Evolutionary conservation across 768 basidiomycete species (phyloP), one percentile per base, ranked within the genome.

Genomic region (Suillus subalutaceus): DNA sequence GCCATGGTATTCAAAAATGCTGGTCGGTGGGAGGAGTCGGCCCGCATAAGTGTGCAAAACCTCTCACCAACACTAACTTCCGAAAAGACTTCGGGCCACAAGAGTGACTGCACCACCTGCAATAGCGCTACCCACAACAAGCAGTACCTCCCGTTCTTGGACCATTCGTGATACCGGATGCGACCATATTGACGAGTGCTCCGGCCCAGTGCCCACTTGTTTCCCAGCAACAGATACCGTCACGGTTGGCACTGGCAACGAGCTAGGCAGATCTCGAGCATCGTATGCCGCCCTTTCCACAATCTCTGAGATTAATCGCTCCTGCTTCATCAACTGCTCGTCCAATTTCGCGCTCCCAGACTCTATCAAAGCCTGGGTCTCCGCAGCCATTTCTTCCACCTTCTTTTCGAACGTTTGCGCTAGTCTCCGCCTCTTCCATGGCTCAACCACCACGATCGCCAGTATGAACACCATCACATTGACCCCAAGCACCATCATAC

Each of bases 401-500:
- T 94, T 91, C 73, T 83, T 86, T 80, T 98, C 97, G 68, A 99
- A 93, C 38, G 93, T 92, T 77, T 93, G 87, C 8, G 94, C 92
- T 73, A 99, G 79, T 71, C 89, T 82, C 71, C 87, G 85, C 67
- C 97, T 85, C 79, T 98, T 98, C 94, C 95, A 99, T 0, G 97
- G 97, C 77, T 99, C 97, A 63, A 99, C 94, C 62, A 97, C 79
- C 16, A 93, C 75, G 69, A 98, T 94, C 10, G 97, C 97, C 67
- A 91, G 79, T 65, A 99, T 78, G 76, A 99, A 99, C 58, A 99
- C 91, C 63, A 92, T 67, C 79, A 99, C 78, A 78, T 99, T 99
- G 67, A 97, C 86, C 15, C 88, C 90, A 30, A 98, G 84, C 63
- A 88, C 96, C 6, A 89, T 90, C 66, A 98, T 81, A 48, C 90